A percentile compares a stretch with the other conserved stretches of the same genome.
Evolutionary conservation across 331 rosid genomes (phyloP).

Genomic region (Arachis monticola): DNA sequence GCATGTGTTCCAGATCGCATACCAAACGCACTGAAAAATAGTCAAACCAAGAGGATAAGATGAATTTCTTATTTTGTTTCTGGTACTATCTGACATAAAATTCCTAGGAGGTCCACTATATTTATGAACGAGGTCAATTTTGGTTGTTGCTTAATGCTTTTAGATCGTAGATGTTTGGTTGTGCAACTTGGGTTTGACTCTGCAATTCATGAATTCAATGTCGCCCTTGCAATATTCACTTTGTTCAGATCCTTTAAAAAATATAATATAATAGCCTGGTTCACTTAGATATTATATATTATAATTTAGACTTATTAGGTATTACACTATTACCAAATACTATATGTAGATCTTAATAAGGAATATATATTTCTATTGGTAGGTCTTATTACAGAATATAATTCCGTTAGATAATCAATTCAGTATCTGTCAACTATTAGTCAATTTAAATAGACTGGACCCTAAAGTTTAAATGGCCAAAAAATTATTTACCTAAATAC

Average conservation of each 20-base stretch:
- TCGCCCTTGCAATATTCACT: neutral
- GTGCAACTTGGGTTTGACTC: slow-evolving; percentile 24
- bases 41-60: neutral
- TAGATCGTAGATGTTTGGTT: neutral
- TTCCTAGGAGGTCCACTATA: neutral
- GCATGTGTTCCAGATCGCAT: slow-evolving; percentile 1
- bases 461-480: no score
- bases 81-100: neutral
- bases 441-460: no score
- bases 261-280: no score
- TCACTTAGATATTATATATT: no score
- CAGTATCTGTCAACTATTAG: no score
- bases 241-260: neutral
- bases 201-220: neutral
- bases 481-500: no score
- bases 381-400: no score
- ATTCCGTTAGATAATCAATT: no score
- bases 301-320: no score
- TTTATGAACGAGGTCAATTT: slow-evolving; percentile 14
- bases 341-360: no score
- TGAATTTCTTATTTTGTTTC: neutral
- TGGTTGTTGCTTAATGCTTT: slow-evolving; percentile 1
- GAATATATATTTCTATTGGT: no score
- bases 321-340: no score
- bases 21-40: neutral